These are phyloP conservation scores for Colletotrichum shisoi DNA, from an alignment of 2,329 filamentous ascomycete species.

Conservation along the genomic window DNA sequence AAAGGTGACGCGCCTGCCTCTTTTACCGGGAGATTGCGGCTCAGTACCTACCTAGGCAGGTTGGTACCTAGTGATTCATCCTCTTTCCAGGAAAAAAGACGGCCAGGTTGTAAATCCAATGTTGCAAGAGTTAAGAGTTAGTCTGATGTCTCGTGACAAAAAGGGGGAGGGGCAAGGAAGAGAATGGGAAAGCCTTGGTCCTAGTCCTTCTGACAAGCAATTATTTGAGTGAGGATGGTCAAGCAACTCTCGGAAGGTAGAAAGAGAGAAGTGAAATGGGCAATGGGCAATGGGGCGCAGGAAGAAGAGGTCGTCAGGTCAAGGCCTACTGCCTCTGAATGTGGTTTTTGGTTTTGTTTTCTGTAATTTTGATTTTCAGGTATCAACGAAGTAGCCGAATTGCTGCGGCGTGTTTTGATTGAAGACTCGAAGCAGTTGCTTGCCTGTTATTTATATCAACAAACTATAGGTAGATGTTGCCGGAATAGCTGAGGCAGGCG, in stretches of 20 bases:
- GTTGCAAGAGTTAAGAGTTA: background rate
- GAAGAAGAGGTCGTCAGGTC: too few species aligned
- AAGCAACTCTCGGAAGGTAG: background rate
- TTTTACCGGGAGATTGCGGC: background rate
- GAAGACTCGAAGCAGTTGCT: background rate
- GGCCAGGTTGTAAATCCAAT: background rate
- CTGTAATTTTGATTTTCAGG: background rate
- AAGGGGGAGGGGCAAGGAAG: background rate
- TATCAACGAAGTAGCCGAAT: too few species aligned
- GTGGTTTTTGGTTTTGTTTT: too few species aligned
- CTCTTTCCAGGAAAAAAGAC: background rate
- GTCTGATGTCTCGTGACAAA: background rate
- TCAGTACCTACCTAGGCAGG: background rate
- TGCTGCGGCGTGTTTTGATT: background rate
- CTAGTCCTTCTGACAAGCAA: too few species aligned
- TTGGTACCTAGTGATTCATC: background rate
- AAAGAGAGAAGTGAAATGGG: background rate
- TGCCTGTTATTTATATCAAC: background rate
- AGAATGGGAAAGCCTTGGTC: background rate
- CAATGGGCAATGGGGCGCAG: too few species aligned
- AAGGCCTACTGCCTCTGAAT: too few species aligned
- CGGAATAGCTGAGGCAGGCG: background rate
- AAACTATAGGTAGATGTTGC: background rate
- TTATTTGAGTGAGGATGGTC: background rate
- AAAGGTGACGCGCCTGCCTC: background rate